These are phyloP conservation scores for Naganishia vaughanmartiniae DNA, from an alignment of 768 basidiomycete species.

Conservation along the genomic window DNA sequence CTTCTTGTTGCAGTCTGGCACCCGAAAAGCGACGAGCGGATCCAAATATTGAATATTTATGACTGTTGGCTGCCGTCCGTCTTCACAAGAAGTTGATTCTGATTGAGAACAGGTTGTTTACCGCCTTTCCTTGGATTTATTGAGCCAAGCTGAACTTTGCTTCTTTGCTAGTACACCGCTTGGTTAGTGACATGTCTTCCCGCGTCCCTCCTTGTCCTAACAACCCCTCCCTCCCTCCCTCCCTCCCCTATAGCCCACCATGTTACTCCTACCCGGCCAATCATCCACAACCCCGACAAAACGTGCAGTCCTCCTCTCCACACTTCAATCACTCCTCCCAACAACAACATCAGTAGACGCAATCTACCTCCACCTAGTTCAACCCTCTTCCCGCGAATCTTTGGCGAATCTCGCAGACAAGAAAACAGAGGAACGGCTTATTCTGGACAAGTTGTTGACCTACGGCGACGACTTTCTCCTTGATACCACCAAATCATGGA, in stretches of 20 bases:
- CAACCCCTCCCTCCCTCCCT: too few relatives aligned
- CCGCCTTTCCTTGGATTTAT: background rate
- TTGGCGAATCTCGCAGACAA: constrained; percentile 58
- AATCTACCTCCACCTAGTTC: constrained; percentile 80
- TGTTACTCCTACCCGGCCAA: constrained; percentile 76
- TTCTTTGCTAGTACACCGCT: background rate
- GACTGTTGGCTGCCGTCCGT: too few relatives aligned
- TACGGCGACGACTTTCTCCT: constrained; percentile 72
- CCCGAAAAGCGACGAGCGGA: too few relatives aligned
- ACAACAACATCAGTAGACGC: constrained; percentile 69
- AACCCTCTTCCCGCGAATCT: constrained; percentile 57
- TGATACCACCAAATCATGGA: constrained; percentile 39
- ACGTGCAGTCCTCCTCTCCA: constrained; percentile 64
- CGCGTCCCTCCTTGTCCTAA: background rate
- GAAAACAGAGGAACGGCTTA: constrained; percentile 56
- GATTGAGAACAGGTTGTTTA: too few relatives aligned
- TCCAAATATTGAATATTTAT: too few relatives aligned
- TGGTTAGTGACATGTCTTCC: background rate
- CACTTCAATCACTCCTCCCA: constrained; percentile 59
- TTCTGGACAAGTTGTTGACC: constrained; percentile 68
- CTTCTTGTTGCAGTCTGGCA: background rate
- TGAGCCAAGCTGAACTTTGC: background rate
- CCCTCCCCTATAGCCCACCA: constrained; percentile 47
- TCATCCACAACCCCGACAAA: constrained; percentile 73
- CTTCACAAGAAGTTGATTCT: too few relatives aligned